Base-by-base conservation (phyloP, 1,284 basidiomycete genomes). In the Leccinum angustisporum region DNA sequence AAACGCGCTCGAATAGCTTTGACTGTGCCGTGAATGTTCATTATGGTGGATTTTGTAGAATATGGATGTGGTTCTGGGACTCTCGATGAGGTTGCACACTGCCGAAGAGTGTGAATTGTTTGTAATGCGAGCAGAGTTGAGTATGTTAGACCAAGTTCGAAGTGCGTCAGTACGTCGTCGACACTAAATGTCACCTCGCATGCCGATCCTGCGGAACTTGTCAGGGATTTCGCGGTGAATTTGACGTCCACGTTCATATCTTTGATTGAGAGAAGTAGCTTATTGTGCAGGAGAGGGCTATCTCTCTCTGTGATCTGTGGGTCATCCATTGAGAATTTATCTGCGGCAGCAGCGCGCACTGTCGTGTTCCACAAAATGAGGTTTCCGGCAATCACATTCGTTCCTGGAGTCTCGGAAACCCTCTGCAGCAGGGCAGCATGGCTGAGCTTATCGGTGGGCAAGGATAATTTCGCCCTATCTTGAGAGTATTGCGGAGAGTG, bases 61-160 rank as follows among this genome's bases (percentile, higher is more conserved):
- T 30, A 36, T 33, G 60, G 50, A 54, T 57, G 21, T 57, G 63
- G 58, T 57, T 59, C 65, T 31, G 57, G 66, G 55, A 65, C 60
- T 5, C 63, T 67, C 40, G 71, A 73, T 30, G 79, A 78, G n/a
- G 34, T 59, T 51, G 61, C 65, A 48, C 72, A 73, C 11, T 59
- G 64, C 50, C 46, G 60, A 38, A 90, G 75, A 3, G 75, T 75
- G 64, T 78, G 81, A 46, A 91, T 58, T 0, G 85, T 84, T 40
- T 85, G 79, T 3, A 83, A 64, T 10, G 90, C 90, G 54, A 95
- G 79, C 48, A 97, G 80, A 10, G 81, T 67, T 68, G 87, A 89
- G 71, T 95, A 96, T 18, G 90, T 78, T 72, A 92, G 87, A 13
- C 86, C 83, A 38, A 96, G 78, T 65, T 87, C 83, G 67, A 89